Conservation (phyloP, 2,329 filamentous ascomycete species). For the Didymella pinodella region DNA sequence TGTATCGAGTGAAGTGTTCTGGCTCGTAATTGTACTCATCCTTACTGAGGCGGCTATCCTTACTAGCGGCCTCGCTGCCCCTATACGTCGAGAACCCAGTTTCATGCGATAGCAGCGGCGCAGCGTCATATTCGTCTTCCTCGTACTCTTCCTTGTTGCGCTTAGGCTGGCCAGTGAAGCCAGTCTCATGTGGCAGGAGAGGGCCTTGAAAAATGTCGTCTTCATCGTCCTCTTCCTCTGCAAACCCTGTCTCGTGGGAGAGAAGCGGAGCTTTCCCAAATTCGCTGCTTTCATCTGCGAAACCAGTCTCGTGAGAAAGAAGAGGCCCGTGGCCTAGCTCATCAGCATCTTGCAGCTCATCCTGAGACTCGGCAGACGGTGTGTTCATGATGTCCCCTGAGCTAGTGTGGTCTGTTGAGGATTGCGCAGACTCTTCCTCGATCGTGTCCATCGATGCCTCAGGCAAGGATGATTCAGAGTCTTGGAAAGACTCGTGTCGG, state of each 20-base stretch:
- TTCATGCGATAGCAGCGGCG: conserved; percentile 51
- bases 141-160: conserved; percentile 19
- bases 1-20: conserved; percentile 22
- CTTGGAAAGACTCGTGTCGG: conserved; percentile 40
- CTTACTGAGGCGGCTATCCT: conserved; percentile 26
- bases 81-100: conserved; percentile 31
- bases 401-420: conserved; percentile 33
- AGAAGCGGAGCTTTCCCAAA: conserved; percentile 23
- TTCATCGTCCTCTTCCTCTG: conserved; percentile 9
- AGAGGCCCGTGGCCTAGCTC: conserved; percentile 24
- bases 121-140: conserved; percentile 35
- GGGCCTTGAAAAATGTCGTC: conserved; percentile 23
- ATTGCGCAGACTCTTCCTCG: conserved; percentile 29
- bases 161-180: conserved; percentile 1
- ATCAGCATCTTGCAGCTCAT: conserved; percentile 9
- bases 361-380: conserved; percentile 29
- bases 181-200: conserved; percentile 36
- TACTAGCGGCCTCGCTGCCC: conserved; percentile 22
- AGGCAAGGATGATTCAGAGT: conserved; percentile 12
- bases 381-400: conserved; percentile 29
- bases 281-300: conserved; percentile 18
- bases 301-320: conserved; percentile 32
- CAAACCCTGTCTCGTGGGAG: conserved; percentile 22
- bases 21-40: conserved; percentile 19
- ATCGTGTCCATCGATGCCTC: conserved; percentile 25